A percentile compares a stretch with the other conserved stretches of the same genome.
phyloP scores from a whole-genome alignment of 495 filamentous ascomycete species.

The Daldinia decipiens region DNA sequence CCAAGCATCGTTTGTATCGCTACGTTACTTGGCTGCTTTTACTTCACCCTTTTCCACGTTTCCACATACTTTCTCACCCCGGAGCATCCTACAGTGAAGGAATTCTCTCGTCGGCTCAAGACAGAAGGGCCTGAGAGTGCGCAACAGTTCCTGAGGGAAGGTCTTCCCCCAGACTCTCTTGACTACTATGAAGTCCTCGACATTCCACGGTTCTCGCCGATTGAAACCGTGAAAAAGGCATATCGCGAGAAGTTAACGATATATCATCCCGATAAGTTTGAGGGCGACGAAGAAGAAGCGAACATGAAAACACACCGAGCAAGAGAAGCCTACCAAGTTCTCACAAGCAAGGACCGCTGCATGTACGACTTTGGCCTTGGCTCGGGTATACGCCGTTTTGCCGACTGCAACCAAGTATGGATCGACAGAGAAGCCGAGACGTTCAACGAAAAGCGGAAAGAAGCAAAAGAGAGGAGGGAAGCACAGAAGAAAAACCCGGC shows the following conservation, averaged over 20 bases:
- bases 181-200: slow-evolving; percentile 14
- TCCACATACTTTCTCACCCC: too few relatives aligned
- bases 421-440: background rate
- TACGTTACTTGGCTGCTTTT: too few relatives aligned
- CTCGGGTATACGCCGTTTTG: background rate
- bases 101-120: too few relatives aligned
- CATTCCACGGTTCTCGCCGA: background rate
- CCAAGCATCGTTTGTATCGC: background rate
- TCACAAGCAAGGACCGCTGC: slow-evolving; percentile 4
- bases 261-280: slow-evolving; percentile 1
- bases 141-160: background rate
- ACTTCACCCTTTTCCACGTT: too few relatives aligned
- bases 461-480: slow-evolving; percentile 7
- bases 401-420: background rate
- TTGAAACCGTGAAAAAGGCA: background rate
- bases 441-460: slow-evolving; percentile 17
- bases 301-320: background rate
- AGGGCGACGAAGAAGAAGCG: background rate
- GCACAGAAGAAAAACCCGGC: background rate
- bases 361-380: slow-evolving; percentile 10
- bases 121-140: background rate
- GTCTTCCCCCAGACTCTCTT: background rate
- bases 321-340: background rate
- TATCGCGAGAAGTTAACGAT: background rate
- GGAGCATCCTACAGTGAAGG: too few relatives aligned